These are phyloP conservation scores for Tricholoma furcatifolium DNA, from an alignment of 768 basidiomycete genomes.

Conservation along the genomic window DNA sequence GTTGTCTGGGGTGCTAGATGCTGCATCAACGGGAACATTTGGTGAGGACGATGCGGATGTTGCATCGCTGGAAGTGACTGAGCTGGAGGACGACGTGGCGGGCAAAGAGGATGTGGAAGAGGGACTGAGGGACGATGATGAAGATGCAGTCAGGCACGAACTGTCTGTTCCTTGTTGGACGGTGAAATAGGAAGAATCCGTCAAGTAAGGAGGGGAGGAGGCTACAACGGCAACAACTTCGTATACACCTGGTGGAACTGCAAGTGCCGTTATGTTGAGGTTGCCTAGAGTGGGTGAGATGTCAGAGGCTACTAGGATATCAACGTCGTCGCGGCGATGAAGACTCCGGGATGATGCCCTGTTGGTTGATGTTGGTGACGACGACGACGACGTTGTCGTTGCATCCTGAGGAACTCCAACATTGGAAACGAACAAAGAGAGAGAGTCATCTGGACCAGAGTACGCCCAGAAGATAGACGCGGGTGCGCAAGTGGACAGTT, in stretches of 20 bases:
- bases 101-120: slow-evolving; percentile 12
- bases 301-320: slow-evolving; percentile 23
- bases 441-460: slow-evolving; percentile 23
- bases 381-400: slow-evolving; percentile 8
- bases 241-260: slow-evolving; percentile 51
- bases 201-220: slow-evolving; percentile 11
- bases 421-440: slow-evolving; percentile 41
- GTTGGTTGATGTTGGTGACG: slow-evolving; percentile 4
- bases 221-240: slow-evolving; percentile 28
- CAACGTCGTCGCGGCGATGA: slow-evolving; percentile 19
- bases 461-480: slow-evolving; percentile 38
- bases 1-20: slow-evolving; percentile 28
- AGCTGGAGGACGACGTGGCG: slow-evolving; percentile 14
- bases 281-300: slow-evolving; percentile 23
- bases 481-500: slow-evolving; percentile 27
- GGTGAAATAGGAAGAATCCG: slow-evolving; percentile 26
- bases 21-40: slow-evolving; percentile 19
- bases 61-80: slow-evolving; percentile 13
- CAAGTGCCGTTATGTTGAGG: slow-evolving; percentile 47
- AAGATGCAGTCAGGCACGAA: slow-evolving; percentile 27
- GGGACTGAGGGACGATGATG: slow-evolving; percentile 14
- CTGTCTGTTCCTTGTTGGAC: slow-evolving; percentile 29
- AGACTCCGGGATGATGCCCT: slow-evolving; percentile 1
- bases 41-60: slow-evolving; percentile 13
- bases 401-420: slow-evolving; percentile 27